phyloP scores from a whole-genome alignment of 2,329 filamentous ascomycete species.

The Colletotrichum scovillei region DNA sequence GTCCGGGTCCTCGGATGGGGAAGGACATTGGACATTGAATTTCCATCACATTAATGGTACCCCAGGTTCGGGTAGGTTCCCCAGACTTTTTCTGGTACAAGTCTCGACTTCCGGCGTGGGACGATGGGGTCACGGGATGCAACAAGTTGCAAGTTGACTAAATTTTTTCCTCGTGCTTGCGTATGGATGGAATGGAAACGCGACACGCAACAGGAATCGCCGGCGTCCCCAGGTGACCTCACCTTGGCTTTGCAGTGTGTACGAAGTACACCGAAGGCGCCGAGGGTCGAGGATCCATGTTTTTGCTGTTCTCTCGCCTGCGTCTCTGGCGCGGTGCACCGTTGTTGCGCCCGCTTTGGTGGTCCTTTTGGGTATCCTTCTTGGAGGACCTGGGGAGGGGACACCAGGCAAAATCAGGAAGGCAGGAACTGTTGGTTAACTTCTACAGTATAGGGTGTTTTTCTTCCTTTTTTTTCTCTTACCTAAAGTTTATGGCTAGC shows the following conservation, averaged over 20 bases:
- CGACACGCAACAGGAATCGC: not conserved
- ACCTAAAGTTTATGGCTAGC: conserved; percentile 11
- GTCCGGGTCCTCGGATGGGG: conserved; percentile 3
- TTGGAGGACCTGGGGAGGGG: not conserved
- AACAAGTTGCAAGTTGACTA: too few species aligned
- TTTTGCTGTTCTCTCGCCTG: not conserved
- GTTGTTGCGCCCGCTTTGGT: not conserved
- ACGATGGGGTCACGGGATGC: not conserved
- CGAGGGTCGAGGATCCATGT: not conserved
- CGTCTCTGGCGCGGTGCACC: conserved; percentile 10
- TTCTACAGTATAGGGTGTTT: too few species aligned
- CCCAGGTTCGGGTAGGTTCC: not conserved
- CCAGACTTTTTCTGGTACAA: not conserved
- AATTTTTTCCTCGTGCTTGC: not conserved
- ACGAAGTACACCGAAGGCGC: conserved; percentile 6
- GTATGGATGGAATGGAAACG: not conserved
- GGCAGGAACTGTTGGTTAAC: not conserved
- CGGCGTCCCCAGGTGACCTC: conserved; percentile 5
- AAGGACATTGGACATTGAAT: too few species aligned
- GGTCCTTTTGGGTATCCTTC: not conserved
- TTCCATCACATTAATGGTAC: not conserved
- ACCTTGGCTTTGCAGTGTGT: not conserved
- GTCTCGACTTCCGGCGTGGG: not conserved
- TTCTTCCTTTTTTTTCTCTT: not conserved
- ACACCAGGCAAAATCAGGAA: conserved; percentile 23